Evolutionary conservation across 1,284 basidiomycete species (phyloP).

Genomic region (Puccinia coronata): DNA sequence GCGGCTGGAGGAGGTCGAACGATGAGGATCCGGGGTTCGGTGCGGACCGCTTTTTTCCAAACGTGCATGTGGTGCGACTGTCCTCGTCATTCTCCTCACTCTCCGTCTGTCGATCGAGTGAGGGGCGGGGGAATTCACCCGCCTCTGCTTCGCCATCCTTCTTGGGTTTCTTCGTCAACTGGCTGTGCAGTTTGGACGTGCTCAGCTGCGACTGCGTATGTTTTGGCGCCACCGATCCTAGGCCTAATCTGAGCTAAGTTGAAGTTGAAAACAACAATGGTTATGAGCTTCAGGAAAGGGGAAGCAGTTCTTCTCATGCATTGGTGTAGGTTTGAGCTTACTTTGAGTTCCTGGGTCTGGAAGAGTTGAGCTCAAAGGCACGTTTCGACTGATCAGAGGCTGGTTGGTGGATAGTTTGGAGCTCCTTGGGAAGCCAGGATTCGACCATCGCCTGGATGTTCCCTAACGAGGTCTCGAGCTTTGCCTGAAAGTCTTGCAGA

Average conservation of each 20-base stretch:
- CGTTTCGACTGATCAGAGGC: neutral
- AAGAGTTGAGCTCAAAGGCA: neutral
- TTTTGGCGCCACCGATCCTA: neutral
- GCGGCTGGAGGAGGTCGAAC: neutral
- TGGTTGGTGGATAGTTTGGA: neutral
- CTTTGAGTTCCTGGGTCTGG: conserved; percentile 2
- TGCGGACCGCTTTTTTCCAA: neutral
- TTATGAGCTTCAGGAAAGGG: neutral
- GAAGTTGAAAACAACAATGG: neutral
- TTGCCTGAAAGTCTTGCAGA: conserved; percentile 16
- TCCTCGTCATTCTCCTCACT: neutral
- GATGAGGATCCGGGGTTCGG: neutral
- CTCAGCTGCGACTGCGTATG: neutral
- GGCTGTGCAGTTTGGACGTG: neutral
- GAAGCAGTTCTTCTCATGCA: neutral
- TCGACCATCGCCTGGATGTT: conserved; percentile 22
- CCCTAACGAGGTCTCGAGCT: neutral
- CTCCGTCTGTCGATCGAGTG: neutral
- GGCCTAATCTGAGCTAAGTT: conserved; percentile 14
- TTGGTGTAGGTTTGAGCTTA: neutral
- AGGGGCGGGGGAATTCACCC: too few relatives aligned
- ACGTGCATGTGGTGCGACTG: conserved; percentile 1
- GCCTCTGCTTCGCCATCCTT: neutral
- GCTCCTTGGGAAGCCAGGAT: conserved; percentile 19
- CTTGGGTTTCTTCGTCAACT: neutral